Percentiles rank a stretch among this genome's conserved stretches.
These are phyloP conservation scores for Xenoacremonium recifei DNA, from an alignment of 2,329 filamentous ascomycete genomes.

Conservation along the genomic window DNA sequence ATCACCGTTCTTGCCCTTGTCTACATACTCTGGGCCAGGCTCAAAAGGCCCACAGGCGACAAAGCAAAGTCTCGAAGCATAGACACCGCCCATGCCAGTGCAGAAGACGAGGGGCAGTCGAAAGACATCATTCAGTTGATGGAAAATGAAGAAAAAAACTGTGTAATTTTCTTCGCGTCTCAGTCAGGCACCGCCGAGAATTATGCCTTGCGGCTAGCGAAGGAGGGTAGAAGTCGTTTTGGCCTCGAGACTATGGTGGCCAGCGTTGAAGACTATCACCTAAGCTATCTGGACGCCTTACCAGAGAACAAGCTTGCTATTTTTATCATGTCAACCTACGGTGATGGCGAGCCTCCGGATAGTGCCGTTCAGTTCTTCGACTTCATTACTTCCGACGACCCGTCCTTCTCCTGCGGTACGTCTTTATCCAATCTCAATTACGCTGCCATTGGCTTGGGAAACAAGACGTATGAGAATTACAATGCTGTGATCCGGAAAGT, in stretches of 20 bases:
- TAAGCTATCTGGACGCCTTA: slow-evolving; percentile 30
- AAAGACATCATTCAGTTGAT: not conserved
- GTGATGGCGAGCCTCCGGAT: slow-evolving; percentile 36
- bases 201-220: slow-evolving; percentile 6
- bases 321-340: slow-evolving; percentile 34
- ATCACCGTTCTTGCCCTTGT: no score
- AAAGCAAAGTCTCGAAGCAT: no score
- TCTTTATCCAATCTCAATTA: slow-evolving; percentile 21
- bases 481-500: slow-evolving; percentile 29
- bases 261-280: slow-evolving; percentile 45
- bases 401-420: not conserved
- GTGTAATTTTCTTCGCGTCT: slow-evolving; percentile 10
- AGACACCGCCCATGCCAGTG: no score
- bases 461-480: slow-evolving; percentile 34
- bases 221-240: slow-evolving; percentile 7
- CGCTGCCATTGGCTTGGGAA: slow-evolving; percentile 32
- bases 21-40: no score
- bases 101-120: no score
- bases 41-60: no score
- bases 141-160: not conserved
- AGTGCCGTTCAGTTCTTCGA: slow-evolving; percentile 28
- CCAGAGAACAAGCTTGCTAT: slow-evolving; percentile 23
- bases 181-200: slow-evolving; percentile 11
- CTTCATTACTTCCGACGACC: slow-evolving; percentile 14
- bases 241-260: slow-evolving; percentile 20